Percentiles rank a stretch among this genome's conserved stretches.
phyloP scores from a whole-genome alignment of 129 eudicot species.

The Heracleum sosnowskyi region DNA sequence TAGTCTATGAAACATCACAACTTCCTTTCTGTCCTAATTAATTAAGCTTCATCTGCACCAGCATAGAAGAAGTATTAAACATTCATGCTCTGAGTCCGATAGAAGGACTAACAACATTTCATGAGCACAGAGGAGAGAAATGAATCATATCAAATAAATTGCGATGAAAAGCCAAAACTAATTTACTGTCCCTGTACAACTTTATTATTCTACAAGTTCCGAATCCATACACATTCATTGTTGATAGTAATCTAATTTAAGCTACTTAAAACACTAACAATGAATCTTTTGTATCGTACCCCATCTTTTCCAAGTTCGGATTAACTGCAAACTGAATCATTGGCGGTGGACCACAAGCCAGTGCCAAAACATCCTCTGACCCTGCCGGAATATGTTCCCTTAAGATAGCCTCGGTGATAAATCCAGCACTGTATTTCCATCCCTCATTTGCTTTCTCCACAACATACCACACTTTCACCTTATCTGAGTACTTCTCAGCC shows the following conservation, averaged over 20 bases:
- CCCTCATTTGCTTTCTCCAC: conserved; percentile 44
- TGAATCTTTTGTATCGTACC: conserved; percentile 64
- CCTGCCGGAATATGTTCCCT: conserved; percentile 64
- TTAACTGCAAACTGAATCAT: conserved; percentile 87
- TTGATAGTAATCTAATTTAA: neutral
- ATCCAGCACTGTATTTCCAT: conserved; percentile 76
- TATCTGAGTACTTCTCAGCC: conserved; percentile 45
- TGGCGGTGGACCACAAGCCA: conserved; percentile 94
- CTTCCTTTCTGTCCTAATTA: too few relatives aligned
- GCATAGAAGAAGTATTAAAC: too few relatives aligned
- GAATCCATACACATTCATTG: neutral
- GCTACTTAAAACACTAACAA: conserved; percentile 54
- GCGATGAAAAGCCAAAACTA: neutral
- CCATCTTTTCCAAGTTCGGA: conserved; percentile 90
- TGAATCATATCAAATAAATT: neutral
- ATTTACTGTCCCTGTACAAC: neutral
- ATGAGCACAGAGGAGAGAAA: neutral
- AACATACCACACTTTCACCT: conserved; percentile 93
- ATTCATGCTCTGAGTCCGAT: too few relatives aligned
- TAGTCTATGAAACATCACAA: too few relatives aligned
- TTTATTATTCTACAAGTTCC: conserved; percentile 2
- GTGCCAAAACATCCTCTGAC: conserved; percentile 44
- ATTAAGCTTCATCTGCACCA: too few relatives aligned
- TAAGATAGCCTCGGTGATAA: conserved; percentile 44
- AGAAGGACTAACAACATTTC: too few relatives aligned